Evolutionary conservation across 78 protist genomes (phyloP), one percentile per base, ranked within the genome.

Genomic region (Pigoraptor vietnamica): DNA sequence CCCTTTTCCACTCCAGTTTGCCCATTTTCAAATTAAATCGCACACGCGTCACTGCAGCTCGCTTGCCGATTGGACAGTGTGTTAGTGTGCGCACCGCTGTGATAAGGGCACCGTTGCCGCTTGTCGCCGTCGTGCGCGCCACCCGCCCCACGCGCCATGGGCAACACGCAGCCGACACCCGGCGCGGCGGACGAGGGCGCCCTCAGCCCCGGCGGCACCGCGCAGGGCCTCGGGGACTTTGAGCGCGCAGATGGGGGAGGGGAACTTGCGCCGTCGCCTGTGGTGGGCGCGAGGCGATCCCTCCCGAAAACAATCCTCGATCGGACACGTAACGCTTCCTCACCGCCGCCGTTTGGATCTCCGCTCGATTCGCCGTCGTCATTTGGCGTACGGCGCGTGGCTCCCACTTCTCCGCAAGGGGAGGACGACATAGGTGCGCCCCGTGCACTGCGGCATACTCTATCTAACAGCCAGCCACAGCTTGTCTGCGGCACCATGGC

Each of bases 271-370:
- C 14, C 86, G 33, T 29, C 86, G 86, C 19, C 86, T 2, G 24
- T 32, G 86, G n/a, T 19, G 9, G 33, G 33, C 9, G 2, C 86
- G 33, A 19, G 36, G 35, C 33, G 36, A 29, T 32, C 86, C 35
- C 35, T 81, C 35, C 33, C 86, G 19, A 81, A 81, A 81, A 29
- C 86, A 2, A 81, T 81, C 21, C 24, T 81, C 33, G 86, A 81
- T 19, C 33, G 14, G 21, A 2, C 33, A 81, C 1, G 86, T 29
- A 2, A 32, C 19, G 39, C 35, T 1, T 34, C 35, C 37, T 83
- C 88, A 14, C 84, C 88, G 35, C 88, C 88, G 88, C 39, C 88
- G 35, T 83, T 83, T 34, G 88, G 88, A 6, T 83, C 88, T 19
- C 88, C 88, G 35, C 88, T 83, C 25, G 88, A 83, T 24, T 6